Evolutionary conservation across 371 early-diverging fungal species (phyloP), one percentile per base, ranked within the genome.

Genomic region (Paraphysoderma sedebokerense): DNA sequence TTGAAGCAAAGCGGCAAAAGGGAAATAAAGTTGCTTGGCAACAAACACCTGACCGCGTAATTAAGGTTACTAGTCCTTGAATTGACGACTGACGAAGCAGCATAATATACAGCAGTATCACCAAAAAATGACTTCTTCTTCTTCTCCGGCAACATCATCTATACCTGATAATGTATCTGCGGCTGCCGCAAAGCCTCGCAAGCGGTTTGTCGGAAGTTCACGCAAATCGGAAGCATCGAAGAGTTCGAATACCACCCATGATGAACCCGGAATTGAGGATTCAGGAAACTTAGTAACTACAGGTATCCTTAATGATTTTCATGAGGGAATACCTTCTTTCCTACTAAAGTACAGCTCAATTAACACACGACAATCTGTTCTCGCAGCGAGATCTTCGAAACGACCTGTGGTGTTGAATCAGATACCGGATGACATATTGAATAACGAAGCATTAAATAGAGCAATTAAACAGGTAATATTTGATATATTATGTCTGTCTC

Each of bases 371-470:
- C 30, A 17, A 24, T 38, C 11, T 31, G 5, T 29, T 51, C 47
- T 36, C 50, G 53, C 53, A 46, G 50, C 47, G 27, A 22, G 7
- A 30, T 19, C 35, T 31, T 53, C 26, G 46, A 29, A 13, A 23
- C 17, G 19, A 11, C 44, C 30, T 41, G 27, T 32, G 35, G 26
- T 32, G 12, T 19, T 27, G 27, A 28, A n/a, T n/a, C n/a, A 85
- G 51, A 72, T 91, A 13, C 92, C 95, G 2, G 76, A 78, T 15
- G 83, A 82, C 20, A 89, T 93, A 17, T 60, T 89, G 37, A 74
- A 82, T 49, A 78, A 93, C 52, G 66, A 68, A 36, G 57, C 72
- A 34, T 65, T 93, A 35, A 86, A 84, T 54, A 71, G 77, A 38
- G 86, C 89, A 2, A 78, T 93, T 34, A 70, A 76, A 51, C 72